Evolutionary conservation across 2,329 filamentous ascomycete species (phyloP).

Genomic region (Stachybotrys elegans): DNA sequence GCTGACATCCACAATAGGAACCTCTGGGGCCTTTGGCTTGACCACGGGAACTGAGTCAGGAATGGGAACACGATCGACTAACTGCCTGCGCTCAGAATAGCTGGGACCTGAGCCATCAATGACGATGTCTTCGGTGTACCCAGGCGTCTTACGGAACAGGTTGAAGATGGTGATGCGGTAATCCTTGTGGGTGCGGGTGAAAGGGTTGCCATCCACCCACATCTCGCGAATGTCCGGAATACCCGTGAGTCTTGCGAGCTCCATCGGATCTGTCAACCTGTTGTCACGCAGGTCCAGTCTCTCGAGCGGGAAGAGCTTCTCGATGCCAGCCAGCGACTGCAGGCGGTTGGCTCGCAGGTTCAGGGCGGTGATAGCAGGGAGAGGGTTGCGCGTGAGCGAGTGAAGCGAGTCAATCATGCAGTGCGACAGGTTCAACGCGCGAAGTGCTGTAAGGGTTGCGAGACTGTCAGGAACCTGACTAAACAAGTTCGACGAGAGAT

Average conservation of each 20-base stretch:
- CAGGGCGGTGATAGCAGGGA: slow-evolving; percentile 88
- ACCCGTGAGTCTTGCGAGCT: slow-evolving; percentile 81
- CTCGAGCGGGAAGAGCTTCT: slow-evolving; percentile 83
- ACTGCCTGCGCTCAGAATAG: slow-evolving; percentile 78
- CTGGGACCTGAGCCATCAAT: slow-evolving; percentile 81
- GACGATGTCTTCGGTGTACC: slow-evolving; percentile 83
- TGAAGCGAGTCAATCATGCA: slow-evolving; percentile 97
- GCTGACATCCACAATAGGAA: slow-evolving; percentile 59
- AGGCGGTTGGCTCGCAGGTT: slow-evolving; percentile 89
- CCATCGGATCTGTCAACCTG: slow-evolving; percentile 80
- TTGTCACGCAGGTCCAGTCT: slow-evolving; percentile 90
- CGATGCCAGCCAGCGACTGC: slow-evolving; percentile 80
- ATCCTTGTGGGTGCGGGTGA: slow-evolving; percentile 77
- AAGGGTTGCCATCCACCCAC: slow-evolving; percentile 89
- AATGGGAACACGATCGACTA: slow-evolving; percentile 77
- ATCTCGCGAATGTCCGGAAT: slow-evolving; percentile 90
- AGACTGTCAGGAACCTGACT: slow-evolving; percentile 91
- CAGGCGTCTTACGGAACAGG: slow-evolving; percentile 82
- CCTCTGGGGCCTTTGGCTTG: slow-evolving; percentile 60
- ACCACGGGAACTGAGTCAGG: slow-evolving; percentile 73
- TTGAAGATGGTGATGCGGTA: slow-evolving; percentile 94
- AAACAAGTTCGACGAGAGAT: slow-evolving; percentile 89
- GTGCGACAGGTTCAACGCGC: slow-evolving; percentile 87
- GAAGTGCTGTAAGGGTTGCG: slow-evolving; percentile 77
- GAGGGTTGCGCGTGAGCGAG: slow-evolving; percentile 76